Percentiles rank a stretch among this genome's conserved stretches.
These are phyloP conservation scores for Fusarium sp. DNA, from an alignment of 2,329 filamentous ascomycete species.

Conservation along the genomic window DNA sequence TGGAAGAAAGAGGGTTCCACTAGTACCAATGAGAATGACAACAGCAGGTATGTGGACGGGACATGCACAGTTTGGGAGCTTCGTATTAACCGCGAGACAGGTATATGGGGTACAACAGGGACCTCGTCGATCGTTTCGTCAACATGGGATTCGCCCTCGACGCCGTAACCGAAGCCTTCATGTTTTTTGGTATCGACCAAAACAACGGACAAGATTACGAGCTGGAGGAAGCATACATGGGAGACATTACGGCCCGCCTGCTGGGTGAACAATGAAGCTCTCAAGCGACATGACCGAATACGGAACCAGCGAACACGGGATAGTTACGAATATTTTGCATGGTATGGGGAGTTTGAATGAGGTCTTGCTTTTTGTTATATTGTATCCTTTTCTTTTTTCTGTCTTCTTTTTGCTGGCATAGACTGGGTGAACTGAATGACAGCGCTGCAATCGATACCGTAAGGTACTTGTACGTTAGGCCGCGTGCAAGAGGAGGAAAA, in stretches of 20 bases:
- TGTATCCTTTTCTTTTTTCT: not conserved
- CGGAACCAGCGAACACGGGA: slow-evolving; percentile 8
- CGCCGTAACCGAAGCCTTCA: slow-evolving; percentile 86
- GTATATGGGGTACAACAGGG: slow-evolving; percentile 88
- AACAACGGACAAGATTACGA: slow-evolving; percentile 84
- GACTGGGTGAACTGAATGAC: slow-evolving; percentile 11
- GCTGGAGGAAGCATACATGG: slow-evolving; percentile 90
- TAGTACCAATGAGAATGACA: slow-evolving; percentile 24
- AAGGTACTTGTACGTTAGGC: not conserved
- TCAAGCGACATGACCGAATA: not conserved
- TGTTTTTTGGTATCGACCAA: slow-evolving; percentile 82
- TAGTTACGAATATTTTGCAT: slow-evolving; percentile 31
- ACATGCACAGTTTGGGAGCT: not conserved
- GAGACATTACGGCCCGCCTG: slow-evolving; percentile 86
- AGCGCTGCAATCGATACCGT: slow-evolving; percentile 1
- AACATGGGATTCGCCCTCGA: slow-evolving; percentile 93
- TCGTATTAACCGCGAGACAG: slow-evolving; percentile 54
- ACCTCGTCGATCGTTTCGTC: slow-evolving; percentile 85
- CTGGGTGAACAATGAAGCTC: slow-evolving; percentile 77
- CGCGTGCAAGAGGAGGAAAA: not conserved
- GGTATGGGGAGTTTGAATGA: slow-evolving; percentile 38
- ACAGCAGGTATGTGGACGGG: slow-evolving; percentile 45
- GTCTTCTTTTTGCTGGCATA: slow-evolving; percentile 10
- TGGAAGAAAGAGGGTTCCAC: slow-evolving; percentile 65
- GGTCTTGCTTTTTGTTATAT: slow-evolving; percentile 9